Base-by-base conservation (phyloP, 2,329 filamentous ascomycete genomes). In the Xylariaceae sp. region DNA sequence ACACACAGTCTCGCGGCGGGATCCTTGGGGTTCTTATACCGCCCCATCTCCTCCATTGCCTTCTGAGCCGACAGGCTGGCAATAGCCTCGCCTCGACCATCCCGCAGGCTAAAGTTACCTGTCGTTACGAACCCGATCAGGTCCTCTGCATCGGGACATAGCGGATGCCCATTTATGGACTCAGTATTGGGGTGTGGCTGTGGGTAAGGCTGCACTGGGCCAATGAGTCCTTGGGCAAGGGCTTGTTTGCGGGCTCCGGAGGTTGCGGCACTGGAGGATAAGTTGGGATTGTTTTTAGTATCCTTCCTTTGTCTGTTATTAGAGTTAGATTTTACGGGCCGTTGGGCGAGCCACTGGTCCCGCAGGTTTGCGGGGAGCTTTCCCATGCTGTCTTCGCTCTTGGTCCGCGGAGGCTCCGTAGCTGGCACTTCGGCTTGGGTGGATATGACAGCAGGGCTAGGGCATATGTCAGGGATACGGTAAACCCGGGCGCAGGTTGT, bases 121-220 rank as follows among this genome's bases (percentile, higher is more conserved):
- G 88, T 88, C 2, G 92, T 97, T 20, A 97, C 86, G 69, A 96
- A 99, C 0, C 94, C 94, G 44, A 97, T 83, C 10, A 97, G 77
- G 68, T 97, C 89, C 18, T 82, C 78, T 57, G 85, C 85, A 8
- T 79, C 78, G 0, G 93, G 93, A n/a, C 92, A 84, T 0, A 85
- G 67, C 0, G 87, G 87, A 61, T 90, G 84, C 0, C 77, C 76
- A 20, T 72, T 67, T 72, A 80, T 68, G 57, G 73, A 70, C 44
- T 62, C 67, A 50, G 68, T 69, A 55, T 71, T 76, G 10, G 67
- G 64, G 3, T 67, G 62, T 29, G 66, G 66, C 20, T 73, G 73
- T 13, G 74, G 74, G 15, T 72, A 71, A 2, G 70, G 66, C 16
- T 50, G 4, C 35, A 56, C 16, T 61, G 71, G 6, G 64, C 72